Base-by-base conservation (phyloP, 805 yeast genomes). In the Pichia ethanolica region DNA sequence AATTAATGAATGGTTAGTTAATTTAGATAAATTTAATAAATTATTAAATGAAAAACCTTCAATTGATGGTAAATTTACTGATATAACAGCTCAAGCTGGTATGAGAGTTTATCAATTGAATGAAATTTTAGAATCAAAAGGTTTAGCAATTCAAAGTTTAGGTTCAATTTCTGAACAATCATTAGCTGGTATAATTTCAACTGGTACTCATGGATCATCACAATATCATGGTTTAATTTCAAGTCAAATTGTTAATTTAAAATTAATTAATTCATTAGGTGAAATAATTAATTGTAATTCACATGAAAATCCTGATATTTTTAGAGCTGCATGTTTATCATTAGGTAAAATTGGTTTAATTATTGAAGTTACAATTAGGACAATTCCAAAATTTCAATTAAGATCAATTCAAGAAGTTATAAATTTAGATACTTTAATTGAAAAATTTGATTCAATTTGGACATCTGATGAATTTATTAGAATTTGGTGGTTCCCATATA, bases 401-500 rank as follows among this genome's bases (percentile, higher is more conserved):
- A 83, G 79, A 64, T 83, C 95, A 8, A 74, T 78, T 44, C 93
- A 88, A 63, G 95, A 89, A 66, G 83, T 89, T 36, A 82, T 91
- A 58, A 71, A 80, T 30, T 89, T 91, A 60, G 85, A 84, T 27
- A 79, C 88, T 7, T 69, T 91, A 27, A 67, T 91, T 57, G 69
- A 72, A 12, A 72, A 79, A 52, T 89, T 95, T 89, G 88, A 85
- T 56, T 72, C 73, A 12, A 67, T 91, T 42, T 91, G 97, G 96
- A 79, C 86, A 4, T 81, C 88, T 43, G 77, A 89, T n/a, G 99
- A 91, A 68, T 91, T 81, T 61, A 84, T 89, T 42, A 79, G 98
- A 55, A 79, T 89, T 45, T 91, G 98, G 97, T 93, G 98, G 98
- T 93, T 86, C 67, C 98, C 99, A 1, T 93, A 91, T 66, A 75